Base-by-base conservation (phyloP, 306 rosid genomes). In the Cucurbita moschata region DNA sequence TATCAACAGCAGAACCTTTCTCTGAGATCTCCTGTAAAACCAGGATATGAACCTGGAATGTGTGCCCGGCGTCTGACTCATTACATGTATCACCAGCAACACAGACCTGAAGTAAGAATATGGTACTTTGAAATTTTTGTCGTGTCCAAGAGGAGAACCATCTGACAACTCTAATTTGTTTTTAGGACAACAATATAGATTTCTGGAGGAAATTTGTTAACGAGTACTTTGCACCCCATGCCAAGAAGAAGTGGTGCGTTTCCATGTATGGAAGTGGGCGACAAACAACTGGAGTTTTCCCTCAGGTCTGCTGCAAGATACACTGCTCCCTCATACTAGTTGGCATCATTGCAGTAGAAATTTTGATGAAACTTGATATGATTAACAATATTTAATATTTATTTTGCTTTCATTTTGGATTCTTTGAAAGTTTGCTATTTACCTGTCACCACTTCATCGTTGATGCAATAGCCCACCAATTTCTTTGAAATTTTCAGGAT, bases 201-300 rank as follows among this genome's bases (percentile, higher is more conserved):
- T 93, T 93, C 82, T 93, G 98, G 98, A 93, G 98, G 75, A 90
- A 90, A 85, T 93, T 93, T 88, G 98, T 93, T 76, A 85, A 89
- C 5, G 98, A 93, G 66, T 93, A 87, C 81, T 93, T 85, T 83
- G 98, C 96, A 53, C 97, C 98, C 26, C 84, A 88, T 86, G 98
- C 98, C 74, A 93, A 83, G 82, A 93, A 93, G 90, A 93, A 93
- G 82, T 93, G 98, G 98, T 93, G 98, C 64, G 97, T 93, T 77
- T 93, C 98, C 62, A 85, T 90, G 96, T 93, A 93, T 80, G 98
- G 98, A 77, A 86, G 90, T 83, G 92, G 96, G 74, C 82, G 97
- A 62, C 98, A 93, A 79, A 88, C 98, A 79, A 86, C 86, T 79
- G 98, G 98, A 74, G 98, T 93, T 83, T 88, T 90, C 74, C 98